Percentiles rank a stretch among this genome's conserved stretches.
Conservation (phyloP, 1,284 basidiomycete species). For the Agroathelia rolfsii region DNA sequence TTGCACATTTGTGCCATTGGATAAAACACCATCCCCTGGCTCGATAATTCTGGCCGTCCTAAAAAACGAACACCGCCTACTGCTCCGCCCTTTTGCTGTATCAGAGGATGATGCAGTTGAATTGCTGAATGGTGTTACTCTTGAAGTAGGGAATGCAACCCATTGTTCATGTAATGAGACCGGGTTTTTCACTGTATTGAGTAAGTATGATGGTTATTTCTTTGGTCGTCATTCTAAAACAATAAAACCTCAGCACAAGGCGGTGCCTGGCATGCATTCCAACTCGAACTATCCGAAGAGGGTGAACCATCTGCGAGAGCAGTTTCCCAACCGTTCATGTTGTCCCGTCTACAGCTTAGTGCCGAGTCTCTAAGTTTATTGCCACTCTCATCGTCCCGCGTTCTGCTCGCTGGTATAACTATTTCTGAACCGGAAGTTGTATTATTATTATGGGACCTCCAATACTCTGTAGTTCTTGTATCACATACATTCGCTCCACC, state of each 20-base stretch:
- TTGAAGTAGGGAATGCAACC: no score
- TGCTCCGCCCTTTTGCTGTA: no score
- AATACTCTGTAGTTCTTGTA: conserved; percentile 56
- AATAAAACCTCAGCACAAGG: conserved; percentile 22
- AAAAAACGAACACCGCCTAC: no score
- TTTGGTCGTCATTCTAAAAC: conserved; percentile 7
- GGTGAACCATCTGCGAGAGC: conserved; percentile 17
- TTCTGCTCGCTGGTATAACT: conserved; percentile 44
- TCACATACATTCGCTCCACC: conserved; percentile 45
- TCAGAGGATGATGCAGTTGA: conserved; percentile 16
- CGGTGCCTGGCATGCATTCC: conserved; percentile 39
- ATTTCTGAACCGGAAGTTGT: conserved; percentile 34
- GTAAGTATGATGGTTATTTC: conserved; percentile 23
- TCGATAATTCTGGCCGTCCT: conserved; percentile 22
- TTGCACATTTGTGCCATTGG: conserved; percentile 37
- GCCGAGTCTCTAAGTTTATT: conserved; percentile 23
- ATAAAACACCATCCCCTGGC: conserved; percentile 18
- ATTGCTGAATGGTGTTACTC: no score
- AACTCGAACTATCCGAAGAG: conserved; percentile 24
- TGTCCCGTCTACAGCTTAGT: conserved; percentile 20
- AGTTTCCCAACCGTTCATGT: conserved; percentile 30
- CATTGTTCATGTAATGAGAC: conserved; percentile 35
- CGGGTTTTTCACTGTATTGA: conserved; percentile 39
- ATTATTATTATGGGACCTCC: conserved; percentile 63
- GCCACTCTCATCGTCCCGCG: conserved; percentile 55